These are phyloP conservation scores for Corniculantispora saksenae DNA, from an alignment of 2,329 filamentous ascomycete species.

Conservation along the genomic window DNA sequence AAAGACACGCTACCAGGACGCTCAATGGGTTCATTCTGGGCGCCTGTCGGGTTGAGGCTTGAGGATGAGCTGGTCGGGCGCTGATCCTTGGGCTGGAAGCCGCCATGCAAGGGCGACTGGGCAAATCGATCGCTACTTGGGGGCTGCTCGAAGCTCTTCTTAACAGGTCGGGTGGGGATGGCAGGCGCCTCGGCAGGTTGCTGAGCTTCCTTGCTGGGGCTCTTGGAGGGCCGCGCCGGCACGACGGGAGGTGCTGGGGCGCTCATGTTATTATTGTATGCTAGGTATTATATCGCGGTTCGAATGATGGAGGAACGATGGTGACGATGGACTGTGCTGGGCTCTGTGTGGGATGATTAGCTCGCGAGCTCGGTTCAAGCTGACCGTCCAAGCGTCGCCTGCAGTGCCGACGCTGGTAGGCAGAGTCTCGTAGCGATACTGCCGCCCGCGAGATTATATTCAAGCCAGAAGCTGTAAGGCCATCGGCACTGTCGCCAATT, in stretches of 20 bases:
- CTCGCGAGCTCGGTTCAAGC: neutral
- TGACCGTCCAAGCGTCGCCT: neutral
- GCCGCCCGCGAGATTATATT: neutral
- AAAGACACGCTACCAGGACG: constrained; percentile 78
- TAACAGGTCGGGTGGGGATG: constrained; percentile 75
- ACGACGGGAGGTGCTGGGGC: constrained; percentile 53
- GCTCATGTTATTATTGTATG: constrained; percentile 42
- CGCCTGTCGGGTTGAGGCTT: constrained; percentile 36
- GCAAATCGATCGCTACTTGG: constrained; percentile 78
- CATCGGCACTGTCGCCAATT: neutral
- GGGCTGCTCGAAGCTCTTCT: constrained; percentile 73
- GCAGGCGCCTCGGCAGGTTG: constrained; percentile 36
- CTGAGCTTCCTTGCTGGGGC: constrained; percentile 47
- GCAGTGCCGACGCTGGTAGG: neutral
- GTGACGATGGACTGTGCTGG: neutral
- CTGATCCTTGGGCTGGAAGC: constrained; percentile 50
- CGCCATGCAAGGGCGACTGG: constrained; percentile 82
- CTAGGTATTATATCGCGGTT: neutral
- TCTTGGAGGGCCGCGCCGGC: constrained; percentile 57
- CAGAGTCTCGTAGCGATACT: neutral
- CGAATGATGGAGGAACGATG: neutral
- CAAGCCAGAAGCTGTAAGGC: neutral
- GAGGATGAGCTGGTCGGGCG: constrained; percentile 35
- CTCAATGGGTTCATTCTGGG: constrained; percentile 46
- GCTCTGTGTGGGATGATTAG: constrained; percentile 4